Evolutionary conservation across 202 grass and related monocot genomes (phyloP).

Genomic region (Zizania palustris): DNA sequence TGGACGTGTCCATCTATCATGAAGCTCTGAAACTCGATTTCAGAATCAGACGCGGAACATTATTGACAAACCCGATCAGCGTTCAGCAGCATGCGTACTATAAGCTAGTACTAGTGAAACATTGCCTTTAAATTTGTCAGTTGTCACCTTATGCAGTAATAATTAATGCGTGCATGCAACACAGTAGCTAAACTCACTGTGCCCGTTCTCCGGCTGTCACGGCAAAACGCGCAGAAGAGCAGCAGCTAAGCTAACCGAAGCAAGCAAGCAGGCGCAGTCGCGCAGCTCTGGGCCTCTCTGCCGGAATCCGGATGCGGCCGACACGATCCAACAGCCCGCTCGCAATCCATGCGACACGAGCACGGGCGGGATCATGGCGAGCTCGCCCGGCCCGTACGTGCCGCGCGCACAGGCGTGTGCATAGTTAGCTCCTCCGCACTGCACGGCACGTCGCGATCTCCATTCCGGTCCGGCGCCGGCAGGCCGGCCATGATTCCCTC

Average conservation of each 20-base stretch:
- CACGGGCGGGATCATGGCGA: slow-evolving; percentile 1
- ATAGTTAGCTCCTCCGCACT: slow-evolving; percentile 12
- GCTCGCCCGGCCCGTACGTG: neutral
- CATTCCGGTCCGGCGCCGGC: neutral
- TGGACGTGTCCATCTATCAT: neutral
- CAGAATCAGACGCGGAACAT: neutral
- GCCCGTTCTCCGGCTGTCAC: neutral
- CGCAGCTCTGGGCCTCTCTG: neutral
- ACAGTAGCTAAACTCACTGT: neutral
- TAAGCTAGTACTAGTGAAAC: neutral
- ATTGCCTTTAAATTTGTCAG: neutral
- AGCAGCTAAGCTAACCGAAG: neutral
- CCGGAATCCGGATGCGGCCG: neutral
- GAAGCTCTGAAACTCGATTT: neutral
- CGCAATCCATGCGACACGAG: slow-evolving; percentile 22
- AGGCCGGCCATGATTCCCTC: slow-evolving; percentile 3
- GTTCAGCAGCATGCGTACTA: neutral
- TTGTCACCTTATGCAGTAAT: neutral
- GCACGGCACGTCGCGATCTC: neutral
- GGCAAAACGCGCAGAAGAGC: neutral
- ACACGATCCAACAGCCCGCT: neutral
- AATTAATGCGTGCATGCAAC: too few species aligned
- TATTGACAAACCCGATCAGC: neutral
- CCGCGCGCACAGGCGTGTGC: neutral
- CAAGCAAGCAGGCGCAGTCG: neutral